Base-by-base conservation (phyloP, 2,329 filamentous ascomycete genomes). In the Aspergillus melleus region DNA sequence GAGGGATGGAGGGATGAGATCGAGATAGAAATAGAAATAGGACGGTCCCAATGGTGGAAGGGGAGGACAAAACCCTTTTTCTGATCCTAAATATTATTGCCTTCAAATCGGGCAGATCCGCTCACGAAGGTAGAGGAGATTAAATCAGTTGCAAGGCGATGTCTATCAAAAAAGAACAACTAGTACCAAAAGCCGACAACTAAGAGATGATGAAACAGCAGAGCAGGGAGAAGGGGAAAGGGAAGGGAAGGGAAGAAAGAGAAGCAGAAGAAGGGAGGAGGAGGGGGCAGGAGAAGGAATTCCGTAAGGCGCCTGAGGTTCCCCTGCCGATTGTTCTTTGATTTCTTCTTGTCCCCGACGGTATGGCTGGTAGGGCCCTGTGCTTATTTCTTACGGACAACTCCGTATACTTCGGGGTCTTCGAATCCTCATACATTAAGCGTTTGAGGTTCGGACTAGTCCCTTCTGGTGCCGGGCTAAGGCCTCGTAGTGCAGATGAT, bases 401-500 rank as follows among this genome's bases (percentile, higher is more conserved):
- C 26, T 29, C 26, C 26, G 26, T 29, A 29, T 29, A 29, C 26
- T 29, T 29, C 26, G 26, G 8, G 8, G 26, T 8, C 26, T 29
- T 29, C 26, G 26, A 49, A 26, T 39, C 56, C 58, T 64, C 62
- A 62, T 47, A 64, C 61, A 61, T 61, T 22, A 60, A 62, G 30
- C 53, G 62, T 64, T 66, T 66, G 64, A 64, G 55, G 51, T 60
- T 64, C 44, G 10, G 36, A 54, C 58, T 61, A 64, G 64, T 65
- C 44, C 26, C 26, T 29, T 29, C 26, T 29, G 26, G 26, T 29
- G 26, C 26, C 26, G 26, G 26, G 26, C 26, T 29, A 29, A 29
- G 26, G 26, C 26, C 26, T 29, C 26, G 26, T 29, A 29, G 26
- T 29, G 26, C 26, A 8, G 26, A 29, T 29, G 26, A 29, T 29